Percentiles rank a stretch among this genome's conserved stretches.
phyloP scores from a whole-genome alignment of 2,329 filamentous ascomycete species.

The Ambrosiella beaveri region DNA sequence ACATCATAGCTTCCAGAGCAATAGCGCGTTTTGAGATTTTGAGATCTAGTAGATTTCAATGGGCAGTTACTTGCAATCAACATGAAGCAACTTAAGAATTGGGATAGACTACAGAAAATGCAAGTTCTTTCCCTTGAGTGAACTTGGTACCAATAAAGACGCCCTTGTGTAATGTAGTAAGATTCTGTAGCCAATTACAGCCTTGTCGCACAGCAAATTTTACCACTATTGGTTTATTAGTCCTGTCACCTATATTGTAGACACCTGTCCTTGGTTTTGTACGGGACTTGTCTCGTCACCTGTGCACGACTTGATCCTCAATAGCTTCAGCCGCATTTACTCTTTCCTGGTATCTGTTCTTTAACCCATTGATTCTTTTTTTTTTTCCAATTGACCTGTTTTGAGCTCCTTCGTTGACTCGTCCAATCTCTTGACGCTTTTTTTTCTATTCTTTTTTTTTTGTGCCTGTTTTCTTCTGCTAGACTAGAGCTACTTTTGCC shows the following conservation, averaged over 20 bases:
- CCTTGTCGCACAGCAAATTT: background rate
- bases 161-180: background rate
- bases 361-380: background rate
- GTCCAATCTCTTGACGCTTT: constrained; percentile 13
- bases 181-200: background rate
- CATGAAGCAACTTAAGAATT: background rate
- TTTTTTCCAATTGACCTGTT: background rate
- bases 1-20: background rate
- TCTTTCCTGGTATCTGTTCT: background rate
- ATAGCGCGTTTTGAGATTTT: background rate
- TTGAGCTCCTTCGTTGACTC: constrained; percentile 13
- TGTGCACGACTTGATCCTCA: constrained; percentile 4
- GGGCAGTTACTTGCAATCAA: background rate
- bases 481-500: background rate
- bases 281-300: constrained; percentile 7
- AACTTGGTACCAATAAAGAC: background rate
- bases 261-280: constrained; percentile 13
- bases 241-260: constrained; percentile 9
- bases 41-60: background rate
- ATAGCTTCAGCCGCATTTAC: constrained; percentile 11
- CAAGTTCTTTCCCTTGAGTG: background rate
- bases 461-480: constrained; percentile 7
- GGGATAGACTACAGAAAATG: background rate
- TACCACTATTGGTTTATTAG: background rate
- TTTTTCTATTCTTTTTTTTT: constrained; percentile 9